A percentile compares a stretch with the other conserved stretches of the same genome.
Evolutionary conservation across 371 early-diverging fungal genomes (phyloP).

Genomic region (Fennellomyces sp.): DNA sequence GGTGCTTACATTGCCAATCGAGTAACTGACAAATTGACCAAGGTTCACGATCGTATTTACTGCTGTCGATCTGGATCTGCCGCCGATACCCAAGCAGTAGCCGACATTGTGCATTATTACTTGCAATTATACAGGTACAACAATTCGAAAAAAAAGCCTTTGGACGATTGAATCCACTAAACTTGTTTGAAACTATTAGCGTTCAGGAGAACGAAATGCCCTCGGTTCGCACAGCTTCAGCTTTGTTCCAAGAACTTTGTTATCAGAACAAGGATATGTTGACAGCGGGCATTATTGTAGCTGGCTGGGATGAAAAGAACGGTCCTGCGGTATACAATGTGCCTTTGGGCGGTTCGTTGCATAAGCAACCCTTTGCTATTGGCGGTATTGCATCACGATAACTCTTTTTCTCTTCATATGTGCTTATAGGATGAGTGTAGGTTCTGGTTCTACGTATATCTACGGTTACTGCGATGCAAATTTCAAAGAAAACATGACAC

Average conservation of each 20-base stretch:
- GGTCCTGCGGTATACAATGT: constrained; percentile 95
- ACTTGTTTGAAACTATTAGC: constrained; percentile 37
- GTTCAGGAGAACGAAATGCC: constrained; percentile 87
- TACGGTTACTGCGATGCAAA: constrained; percentile 97
- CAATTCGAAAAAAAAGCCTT: too few species aligned
- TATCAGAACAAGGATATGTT: constrained; percentile 94
- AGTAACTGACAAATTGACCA: constrained; percentile 99
- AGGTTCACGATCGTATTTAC: constrained; percentile 95
- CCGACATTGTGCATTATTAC: constrained; percentile 94
- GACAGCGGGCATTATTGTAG: constrained; percentile 98
- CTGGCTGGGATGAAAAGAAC: constrained; percentile 95
- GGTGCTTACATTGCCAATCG: constrained; percentile 98
- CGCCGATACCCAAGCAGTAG: constrained; percentile 99
- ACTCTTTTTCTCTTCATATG: neutral
- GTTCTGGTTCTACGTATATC: constrained; percentile 97
- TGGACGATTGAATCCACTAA: neutral
- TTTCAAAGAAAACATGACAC: constrained; percentile 86
- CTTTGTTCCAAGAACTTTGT: constrained; percentile 92
- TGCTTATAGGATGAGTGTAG: constrained; percentile 27
- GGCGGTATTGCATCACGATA: constrained; percentile 65
- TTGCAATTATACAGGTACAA: constrained; percentile 86
- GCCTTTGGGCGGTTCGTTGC: constrained; percentile 95
- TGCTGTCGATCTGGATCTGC: constrained; percentile 99
- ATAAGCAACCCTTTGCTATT: constrained; percentile 93
- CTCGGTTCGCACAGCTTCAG: constrained; percentile 90